Evolutionary conservation across 176 grass and related monocot genomes (phyloP), one percentile per base, ranked within the genome.

Genomic region (Raddia distichophylla): DNA sequence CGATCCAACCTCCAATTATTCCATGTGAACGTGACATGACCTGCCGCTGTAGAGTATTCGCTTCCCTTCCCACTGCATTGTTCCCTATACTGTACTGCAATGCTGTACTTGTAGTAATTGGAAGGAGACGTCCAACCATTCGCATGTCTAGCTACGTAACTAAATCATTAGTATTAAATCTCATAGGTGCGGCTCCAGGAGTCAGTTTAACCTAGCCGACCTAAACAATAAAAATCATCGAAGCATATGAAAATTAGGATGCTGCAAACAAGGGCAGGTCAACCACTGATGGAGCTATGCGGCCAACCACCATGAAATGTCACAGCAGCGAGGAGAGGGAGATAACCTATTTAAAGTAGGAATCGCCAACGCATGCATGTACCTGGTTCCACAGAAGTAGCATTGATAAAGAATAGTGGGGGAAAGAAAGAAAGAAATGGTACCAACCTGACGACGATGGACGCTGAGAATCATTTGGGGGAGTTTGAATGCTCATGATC

Each of bases 401-500:
- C 59, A 82, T 71, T 73, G n/a, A 66, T 67, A 46, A 46, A 13
- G 59, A 49, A 59, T 37, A 50, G 37, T 17, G 35, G 9, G 48
- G 11, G 17, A 3, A 5, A 67, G 59, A 40, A 72, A 77, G 37
- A 40, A 72, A 77, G 37, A 40, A 72, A 77, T 57, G 72, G 47
- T 32, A 46, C 46, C 63, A 40, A n/a, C 63, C 77, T 60, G 72
- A 49, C 10, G 71, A 61, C 37, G 60, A 47, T 19, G 37, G 18
- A 51, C 34, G 7, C 49, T 64, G 37, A 1, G 72, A 71, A 71
- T 62, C 32, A 76, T 84, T 76, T 45, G 40, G 54, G 63, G 64
- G 32, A 3, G 18, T 45, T 69, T 90, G 83, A 90, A 78, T 82
- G 59, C 68, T 77, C 59, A 84, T 85, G 47, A 76, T 71, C 87